Evolutionary conservation across 2,329 filamentous ascomycete genomes (phyloP).

Genomic region (Fusarium fracticaudum): DNA sequence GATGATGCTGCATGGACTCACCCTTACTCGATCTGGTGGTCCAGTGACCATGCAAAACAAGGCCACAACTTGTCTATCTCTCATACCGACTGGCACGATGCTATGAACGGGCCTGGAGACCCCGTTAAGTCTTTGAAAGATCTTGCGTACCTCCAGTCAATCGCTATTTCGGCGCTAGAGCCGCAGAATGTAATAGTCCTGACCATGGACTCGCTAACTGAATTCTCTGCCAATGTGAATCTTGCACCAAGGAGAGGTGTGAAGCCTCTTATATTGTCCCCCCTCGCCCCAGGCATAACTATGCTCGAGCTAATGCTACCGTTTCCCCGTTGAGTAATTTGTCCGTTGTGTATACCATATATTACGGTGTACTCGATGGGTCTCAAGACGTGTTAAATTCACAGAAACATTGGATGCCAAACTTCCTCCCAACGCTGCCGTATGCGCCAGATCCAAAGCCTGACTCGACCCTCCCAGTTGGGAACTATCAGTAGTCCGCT

Average conservation of each 20-base stretch:
- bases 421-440: background rate
- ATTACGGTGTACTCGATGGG: background rate
- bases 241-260: background rate
- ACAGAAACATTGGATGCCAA: background rate
- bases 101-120: rapidly evolving
- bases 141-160: background rate
- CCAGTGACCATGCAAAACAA: background rate
- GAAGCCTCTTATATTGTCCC: background rate
- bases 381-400: background rate
- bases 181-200: background rate
- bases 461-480: background rate
- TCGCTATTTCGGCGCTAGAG: background rate
- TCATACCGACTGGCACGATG: background rate
- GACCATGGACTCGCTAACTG: background rate
- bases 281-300: background rate
- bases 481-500: background rate
- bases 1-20: background rate
- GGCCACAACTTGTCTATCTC: background rate
- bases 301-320: background rate
- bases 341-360: too few species aligned
- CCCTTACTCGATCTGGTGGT: background rate
- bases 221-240: background rate
- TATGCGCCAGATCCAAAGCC: background rate
- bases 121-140: background rate
- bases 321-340: background rate